Evolutionary conservation across 1,284 basidiomycete genomes (phyloP).

Genomic region (Leccinum fuscescens): DNA sequence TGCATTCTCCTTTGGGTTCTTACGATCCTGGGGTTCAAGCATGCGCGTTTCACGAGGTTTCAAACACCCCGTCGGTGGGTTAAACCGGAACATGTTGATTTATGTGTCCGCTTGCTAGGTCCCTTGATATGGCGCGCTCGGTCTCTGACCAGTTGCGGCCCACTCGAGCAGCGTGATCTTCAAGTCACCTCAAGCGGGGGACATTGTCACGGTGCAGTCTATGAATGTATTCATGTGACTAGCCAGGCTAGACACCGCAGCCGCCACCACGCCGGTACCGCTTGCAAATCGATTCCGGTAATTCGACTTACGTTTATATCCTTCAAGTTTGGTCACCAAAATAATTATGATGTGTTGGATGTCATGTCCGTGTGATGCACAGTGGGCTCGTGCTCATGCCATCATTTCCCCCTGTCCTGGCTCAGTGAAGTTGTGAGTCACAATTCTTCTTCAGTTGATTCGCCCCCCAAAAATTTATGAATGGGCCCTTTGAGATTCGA

Average conservation of each 20-base stretch:
- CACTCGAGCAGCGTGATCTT: constrained; percentile 2
- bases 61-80: constrained; percentile 12
- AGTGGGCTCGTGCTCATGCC: constrained; percentile 7
- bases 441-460: constrained; percentile 14
- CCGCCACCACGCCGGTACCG: constrained; percentile 26
- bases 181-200: constrained; percentile 5
- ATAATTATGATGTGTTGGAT: constrained; percentile 13
- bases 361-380: constrained; percentile 27
- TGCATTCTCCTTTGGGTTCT: constrained; percentile 21
- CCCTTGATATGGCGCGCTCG: background rate
- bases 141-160: background rate
- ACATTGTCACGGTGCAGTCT: constrained; percentile 1
- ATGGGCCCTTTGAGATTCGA: constrained; percentile 9
- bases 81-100: background rate
- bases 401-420: constrained; percentile 2
- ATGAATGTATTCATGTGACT: constrained; percentile 4
- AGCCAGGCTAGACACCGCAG: constrained; percentile 1
- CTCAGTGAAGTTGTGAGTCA: constrained; percentile 5
- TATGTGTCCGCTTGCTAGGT: constrained; percentile 4
- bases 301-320: constrained; percentile 15
- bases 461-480: constrained; percentile 9
- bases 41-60: constrained; percentile 22
- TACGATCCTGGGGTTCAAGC: constrained; percentile 15
- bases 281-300: constrained; percentile 20
- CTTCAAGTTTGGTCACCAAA: constrained; percentile 6